Base-by-base conservation (phyloP, 805 yeast species). In the Saitoella complicata region DNA sequence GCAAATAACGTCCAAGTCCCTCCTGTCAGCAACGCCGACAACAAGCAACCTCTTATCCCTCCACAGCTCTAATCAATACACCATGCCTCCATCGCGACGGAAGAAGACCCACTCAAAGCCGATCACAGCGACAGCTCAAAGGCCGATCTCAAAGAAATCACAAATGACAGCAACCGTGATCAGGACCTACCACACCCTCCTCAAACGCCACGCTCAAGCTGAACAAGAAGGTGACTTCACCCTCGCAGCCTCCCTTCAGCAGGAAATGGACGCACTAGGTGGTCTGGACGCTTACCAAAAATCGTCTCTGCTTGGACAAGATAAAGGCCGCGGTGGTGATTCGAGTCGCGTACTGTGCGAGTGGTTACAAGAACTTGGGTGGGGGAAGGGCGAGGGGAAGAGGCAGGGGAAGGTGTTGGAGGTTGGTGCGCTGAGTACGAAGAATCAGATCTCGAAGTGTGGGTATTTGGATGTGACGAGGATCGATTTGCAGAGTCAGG, bases 261-360 rank as follows among this genome's bases (percentile, higher is more conserved):
- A 66, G 2, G 86, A 82, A 55, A 69, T 80, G 3, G 65, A 65
- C 6, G 68, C 64, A 38, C 65, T 76, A 38, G 96, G 95, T 0
- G 96, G 95, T 0, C 58, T 88, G 1, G 70, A 75, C 42, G 72
- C 73, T 7, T 88, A 88, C 58, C 98, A 88, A 56, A 61, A 69
- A 13, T 97, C 97, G 0, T 83, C 95, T 1, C 72, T 80, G 1
- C 74, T 76, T 42, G 98, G 98, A 0, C 98, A 88, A 55, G 73
- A 75, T 46, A 58, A 61, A 0, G 69, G 70, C 40, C 60, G 97
- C 49, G 97, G 98, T 0, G 94, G 95, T 1, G 98, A 88, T 57
- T 84, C 95, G 0, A 85, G 95, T 2, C 82, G 79, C 52, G 67
- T 77, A 54, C 63, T 88, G 39, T 70, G 84, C n/a, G 72, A 76